Base-by-base conservation (phyloP, 23 red algal genomes). In the Agarophyton chilense region DNA sequence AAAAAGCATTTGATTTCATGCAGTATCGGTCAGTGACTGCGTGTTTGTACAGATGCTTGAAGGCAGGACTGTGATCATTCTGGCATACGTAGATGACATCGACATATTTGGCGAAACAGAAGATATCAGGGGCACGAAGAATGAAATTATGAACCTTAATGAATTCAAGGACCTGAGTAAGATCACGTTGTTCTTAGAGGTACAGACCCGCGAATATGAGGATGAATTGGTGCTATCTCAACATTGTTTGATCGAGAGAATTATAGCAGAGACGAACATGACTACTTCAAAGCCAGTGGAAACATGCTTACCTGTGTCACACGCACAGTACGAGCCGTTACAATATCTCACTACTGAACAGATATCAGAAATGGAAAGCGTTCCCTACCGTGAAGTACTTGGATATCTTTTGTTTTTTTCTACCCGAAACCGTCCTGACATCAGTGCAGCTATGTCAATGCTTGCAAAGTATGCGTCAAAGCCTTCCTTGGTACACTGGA, bases 1-100 rank as follows among this genome's bases (percentile, higher is more conserved):
- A 14, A 24, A 53, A 16, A 63, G 28, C 9, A 56, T 77, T 58
- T 49, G 65, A 19, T 77, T 88, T 12, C 13, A 9, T 21, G 2
- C 10, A 21, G 29, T 56, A 22, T n/a, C n/a, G 11, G 51, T 35
- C 68, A 26, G 32, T 31, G 32, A 53, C 3, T 84, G 32, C 47
- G 24, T 45, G 25, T 84, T 84, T 64, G 7, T 56, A 26, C 57
- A 25, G 40, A 10, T 12, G 24, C 14, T 8, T 33, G 46, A 18
- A 29, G n/a, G 0, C n/a, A 31, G 12, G 14, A 60, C 33, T 2
- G 81, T 52, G 0, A 11, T 67, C 8, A 2, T 70, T 2, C 24
- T 84, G 56, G 57, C 62, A 31, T 84, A 84, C 45, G 62, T 70
- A 0, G 81, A 84, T 50, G 81, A 84, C 16, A 2, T 84, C 26